phyloP scores from a whole-genome alignment of 306 rosid genomes.

The Albizia julibrissin region DNA sequence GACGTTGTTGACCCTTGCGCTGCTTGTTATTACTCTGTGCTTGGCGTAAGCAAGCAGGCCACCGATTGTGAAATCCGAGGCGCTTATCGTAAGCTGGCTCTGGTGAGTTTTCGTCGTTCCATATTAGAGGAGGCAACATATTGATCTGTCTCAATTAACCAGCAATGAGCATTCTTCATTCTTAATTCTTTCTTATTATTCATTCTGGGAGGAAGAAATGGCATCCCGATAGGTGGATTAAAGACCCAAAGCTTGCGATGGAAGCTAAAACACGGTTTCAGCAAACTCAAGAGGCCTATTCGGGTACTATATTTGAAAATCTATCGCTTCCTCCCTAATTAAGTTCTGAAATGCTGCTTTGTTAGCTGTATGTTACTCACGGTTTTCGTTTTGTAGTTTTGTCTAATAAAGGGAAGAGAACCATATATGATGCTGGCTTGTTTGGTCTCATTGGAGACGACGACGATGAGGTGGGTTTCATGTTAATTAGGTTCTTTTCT shows the following conservation, averaged over 20 bases:
- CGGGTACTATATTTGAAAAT: constrained; percentile 30
- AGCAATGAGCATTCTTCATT: background rate
- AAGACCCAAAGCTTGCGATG: constrained; percentile 32
- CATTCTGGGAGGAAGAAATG: constrained; percentile 32
- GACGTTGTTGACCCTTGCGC: constrained; percentile 1
- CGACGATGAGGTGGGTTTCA: constrained; percentile 36
- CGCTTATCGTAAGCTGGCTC: constrained; percentile 42
- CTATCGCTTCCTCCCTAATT: background rate
- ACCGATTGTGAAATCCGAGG: constrained; percentile 35
- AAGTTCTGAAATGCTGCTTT: background rate
- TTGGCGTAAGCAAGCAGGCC: constrained; percentile 30
- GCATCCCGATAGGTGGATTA: constrained; percentile 48
- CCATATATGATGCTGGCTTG: constrained; percentile 49
- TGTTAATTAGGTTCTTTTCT: too few species aligned
- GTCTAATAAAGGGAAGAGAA: constrained; percentile 47
- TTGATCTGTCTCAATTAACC: background rate
- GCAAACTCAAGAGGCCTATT: constrained; percentile 50
- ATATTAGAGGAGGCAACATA: background rate
- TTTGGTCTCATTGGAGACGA: constrained; percentile 46
- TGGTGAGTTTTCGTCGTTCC: background rate
- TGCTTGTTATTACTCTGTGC: constrained; percentile 36
- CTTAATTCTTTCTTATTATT: constrained; percentile 8
- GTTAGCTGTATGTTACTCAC: background rate
- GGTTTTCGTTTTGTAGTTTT: constrained; percentile 32
- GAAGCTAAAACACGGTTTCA: constrained; percentile 49